These are phyloP conservation scores for Rhodotorula sp. DNA, from an alignment of 1,284 basidiomycete species.

Conservation along the genomic window DNA sequence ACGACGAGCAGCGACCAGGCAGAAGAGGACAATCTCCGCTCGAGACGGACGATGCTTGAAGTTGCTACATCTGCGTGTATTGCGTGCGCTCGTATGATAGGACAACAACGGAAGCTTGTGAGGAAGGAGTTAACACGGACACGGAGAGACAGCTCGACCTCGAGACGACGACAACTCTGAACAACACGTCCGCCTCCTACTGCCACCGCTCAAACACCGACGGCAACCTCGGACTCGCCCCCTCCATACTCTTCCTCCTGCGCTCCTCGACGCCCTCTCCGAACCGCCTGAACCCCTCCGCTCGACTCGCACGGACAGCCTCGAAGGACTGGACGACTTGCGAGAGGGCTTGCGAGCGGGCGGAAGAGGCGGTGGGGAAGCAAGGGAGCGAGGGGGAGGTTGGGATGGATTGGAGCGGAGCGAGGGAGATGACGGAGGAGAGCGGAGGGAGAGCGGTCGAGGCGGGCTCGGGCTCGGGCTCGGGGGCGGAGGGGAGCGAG, in stretches of 20 bases:
- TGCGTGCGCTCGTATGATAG: too few relatives aligned
- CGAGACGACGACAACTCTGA: neutral
- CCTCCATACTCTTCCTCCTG: too few relatives aligned
- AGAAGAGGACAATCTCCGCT: too few relatives aligned
- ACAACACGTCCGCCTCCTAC: neutral
- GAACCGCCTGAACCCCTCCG: conserved; percentile 18
- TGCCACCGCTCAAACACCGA: neutral
- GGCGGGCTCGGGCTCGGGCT: neutral
- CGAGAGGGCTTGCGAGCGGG: neutral
- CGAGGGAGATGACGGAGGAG: neutral
- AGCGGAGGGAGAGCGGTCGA: neutral
- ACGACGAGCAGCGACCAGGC: too few relatives aligned
- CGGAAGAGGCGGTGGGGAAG: neutral
- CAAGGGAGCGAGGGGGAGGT: neutral
- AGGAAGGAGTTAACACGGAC: neutral
- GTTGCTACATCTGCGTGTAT: too few relatives aligned
- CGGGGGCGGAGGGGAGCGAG: neutral
- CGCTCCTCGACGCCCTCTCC: neutral
- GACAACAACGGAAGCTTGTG: too few relatives aligned
- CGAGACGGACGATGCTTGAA: too few relatives aligned
- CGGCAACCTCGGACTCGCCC: neutral
- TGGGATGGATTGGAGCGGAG: neutral
- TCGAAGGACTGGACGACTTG: conserved; percentile 22
- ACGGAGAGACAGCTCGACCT: neutral
- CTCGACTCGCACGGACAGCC: conserved; percentile 14